Evolutionary conservation across 441 rosid genomes (phyloP).

Genomic region (Syzygium malaccense): DNA sequence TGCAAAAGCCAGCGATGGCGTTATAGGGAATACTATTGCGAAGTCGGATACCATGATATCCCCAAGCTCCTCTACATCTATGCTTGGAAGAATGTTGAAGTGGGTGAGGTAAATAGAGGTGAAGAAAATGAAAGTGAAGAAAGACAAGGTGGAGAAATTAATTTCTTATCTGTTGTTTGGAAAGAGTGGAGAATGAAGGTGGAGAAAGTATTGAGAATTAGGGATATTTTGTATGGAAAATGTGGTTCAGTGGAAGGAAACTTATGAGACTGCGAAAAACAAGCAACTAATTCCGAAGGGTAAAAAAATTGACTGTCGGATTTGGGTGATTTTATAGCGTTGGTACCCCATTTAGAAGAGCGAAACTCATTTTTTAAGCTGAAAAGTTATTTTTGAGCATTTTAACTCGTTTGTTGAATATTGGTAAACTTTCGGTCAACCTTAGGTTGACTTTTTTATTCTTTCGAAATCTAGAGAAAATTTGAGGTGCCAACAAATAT

Average conservation of each 20-base stretch:
- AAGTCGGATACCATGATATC: neutral
- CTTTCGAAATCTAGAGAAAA: neutral
- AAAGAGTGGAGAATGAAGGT: neutral
- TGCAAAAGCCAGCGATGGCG: too few species aligned
- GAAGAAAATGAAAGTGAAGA: neutral
- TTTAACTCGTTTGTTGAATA: neutral
- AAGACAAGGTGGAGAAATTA: neutral
- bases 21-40: neutral
- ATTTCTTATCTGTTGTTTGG: neutral
- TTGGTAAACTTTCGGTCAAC: neutral
- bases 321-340: neutral
- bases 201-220: neutral
- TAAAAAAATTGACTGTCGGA: neutral
- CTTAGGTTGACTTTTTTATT: neutral
- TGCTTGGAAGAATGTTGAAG: neutral
- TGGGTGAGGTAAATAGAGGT: neutral
- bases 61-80: neutral
- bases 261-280: neutral
- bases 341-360: neutral
- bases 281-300: neutral
- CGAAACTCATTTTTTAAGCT: neutral
- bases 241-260: neutral
- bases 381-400: neutral
- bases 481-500: neutral
- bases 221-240: neutral